Conservation (phyloP, 2,329 filamentous ascomycete genomes). For the Dendryphion nanum region DNA sequence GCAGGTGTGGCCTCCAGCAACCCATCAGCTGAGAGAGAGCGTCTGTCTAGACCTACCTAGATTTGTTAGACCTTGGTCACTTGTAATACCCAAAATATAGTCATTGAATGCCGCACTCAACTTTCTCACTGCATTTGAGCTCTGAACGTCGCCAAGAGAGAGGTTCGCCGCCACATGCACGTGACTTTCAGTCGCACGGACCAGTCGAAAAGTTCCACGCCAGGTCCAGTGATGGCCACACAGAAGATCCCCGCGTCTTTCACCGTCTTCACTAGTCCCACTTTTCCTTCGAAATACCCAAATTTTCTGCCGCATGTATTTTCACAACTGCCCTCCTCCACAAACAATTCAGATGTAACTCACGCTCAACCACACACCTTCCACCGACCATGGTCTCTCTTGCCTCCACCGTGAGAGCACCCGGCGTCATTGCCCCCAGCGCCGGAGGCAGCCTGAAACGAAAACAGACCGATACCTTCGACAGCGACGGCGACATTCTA, state of each 20-base stretch:
- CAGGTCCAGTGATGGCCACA: no score
- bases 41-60: no score
- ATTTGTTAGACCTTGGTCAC: no score
- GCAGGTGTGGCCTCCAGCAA: no score
- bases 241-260: not conserved
- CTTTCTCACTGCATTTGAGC: no score
- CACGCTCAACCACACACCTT: constrained; percentile 7
- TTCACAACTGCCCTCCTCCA: not conserved
- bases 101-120: no score
- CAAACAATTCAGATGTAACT: constrained; percentile 26
- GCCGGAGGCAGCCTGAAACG: constrained; percentile 38
- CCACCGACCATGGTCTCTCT: constrained; percentile 41
- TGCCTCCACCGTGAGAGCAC: constrained; percentile 27
- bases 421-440: constrained; percentile 27
- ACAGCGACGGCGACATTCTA: constrained; percentile 32
- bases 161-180: no score
- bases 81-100: no score
- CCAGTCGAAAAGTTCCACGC: not conserved
- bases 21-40: no score
- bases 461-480: constrained; percentile 27
- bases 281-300: constrained; percentile 1
- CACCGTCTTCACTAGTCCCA: constrained; percentile 3
- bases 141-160: no score
- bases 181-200: no score
- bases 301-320: constrained; percentile 1